Base-by-base conservation (phyloP, 805 yeast species). In the Maudiozyma serrabonitensis region DNA sequence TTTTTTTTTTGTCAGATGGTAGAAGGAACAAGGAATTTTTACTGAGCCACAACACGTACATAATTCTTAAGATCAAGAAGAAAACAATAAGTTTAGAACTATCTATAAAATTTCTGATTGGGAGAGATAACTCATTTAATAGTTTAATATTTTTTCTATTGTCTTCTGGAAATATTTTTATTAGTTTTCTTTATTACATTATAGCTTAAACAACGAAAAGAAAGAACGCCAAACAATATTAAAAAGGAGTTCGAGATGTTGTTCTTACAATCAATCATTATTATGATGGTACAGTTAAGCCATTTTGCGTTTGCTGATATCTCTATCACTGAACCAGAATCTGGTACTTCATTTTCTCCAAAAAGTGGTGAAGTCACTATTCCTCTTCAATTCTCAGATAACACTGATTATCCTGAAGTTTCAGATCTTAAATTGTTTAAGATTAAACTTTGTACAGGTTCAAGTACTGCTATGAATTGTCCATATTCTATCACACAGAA, bases 371-470 rank as follows among this genome's bases (percentile, higher is more conserved):
- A 55, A 1, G 69, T 58, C 0, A 35, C 55, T 1, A 60, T 73
- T 3, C 52, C 58, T 0, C 44, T 73, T 31, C 41, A 60, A n/a
- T 89, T 95, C 82, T 63, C 71, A 15, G 83, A 80, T 51, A 76
- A 76, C 54, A 81, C 76, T 44, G 59, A 68, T 6, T 54, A 59
- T 3, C 85, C 87, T 0, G 53, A 71, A 0, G 57, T 84, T 43
- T 50, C 57, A 2, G 69, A 75, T 8, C 75, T 79, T 23, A 53
- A 65, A 3, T 55, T 68, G 1, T 79, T 75, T 53, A 70, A 81
- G 0, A 69, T 89, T 48, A 64, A 68, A 6, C 69, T 91, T 47
- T 82, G 91, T 66, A 77, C 90, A 1, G 96, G 95, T 32, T 65
- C 81, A 23, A 77, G 80, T 58, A 37, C 62, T 23, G 66, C 70